phyloP scores from a whole-genome alignment of 202 grass and related monocot genomes.

The Panicum hallii region DNA sequence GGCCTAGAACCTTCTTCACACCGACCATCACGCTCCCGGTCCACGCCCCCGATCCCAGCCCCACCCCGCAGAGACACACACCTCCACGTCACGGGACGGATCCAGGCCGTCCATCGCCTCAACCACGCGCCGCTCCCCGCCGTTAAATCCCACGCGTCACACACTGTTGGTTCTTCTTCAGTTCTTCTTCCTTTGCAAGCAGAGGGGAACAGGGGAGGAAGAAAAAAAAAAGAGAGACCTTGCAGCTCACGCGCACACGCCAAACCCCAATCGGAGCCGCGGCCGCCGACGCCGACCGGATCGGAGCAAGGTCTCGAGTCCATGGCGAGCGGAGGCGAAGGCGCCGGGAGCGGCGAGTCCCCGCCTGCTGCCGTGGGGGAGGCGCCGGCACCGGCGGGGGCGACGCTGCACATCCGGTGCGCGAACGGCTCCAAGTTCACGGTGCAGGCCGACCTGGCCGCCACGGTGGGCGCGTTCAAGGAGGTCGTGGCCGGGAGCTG shows the following conservation, averaged over 20 bases:
- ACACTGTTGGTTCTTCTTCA: neutral
- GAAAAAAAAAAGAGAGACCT: neutral
- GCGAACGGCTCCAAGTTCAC: constrained; percentile 94
- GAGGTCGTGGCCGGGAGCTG: constrained; percentile 68
- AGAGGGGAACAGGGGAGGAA: neutral
- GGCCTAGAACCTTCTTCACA: constrained; percentile 46
- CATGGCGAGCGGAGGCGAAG: constrained; percentile 56
- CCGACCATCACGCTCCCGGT: neutral
- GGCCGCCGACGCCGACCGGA: constrained; percentile 47
- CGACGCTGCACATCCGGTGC: constrained; percentile 78
- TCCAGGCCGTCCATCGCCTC: constrained; percentile 39
- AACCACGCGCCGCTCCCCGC: constrained; percentile 14
- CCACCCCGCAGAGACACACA: constrained; percentile 1
- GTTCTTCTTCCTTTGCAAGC: neutral
- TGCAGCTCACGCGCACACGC: constrained; percentile 46
- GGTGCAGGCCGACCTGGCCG: constrained; percentile 64
- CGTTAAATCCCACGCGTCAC: constrained; percentile 44
- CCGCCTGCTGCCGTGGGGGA: constrained; percentile 27
- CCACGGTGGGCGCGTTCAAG: constrained; percentile 79
- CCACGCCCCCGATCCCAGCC: neutral
- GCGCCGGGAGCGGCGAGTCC: constrained; percentile 54
- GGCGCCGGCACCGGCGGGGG: neutral
- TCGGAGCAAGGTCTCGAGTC: constrained; percentile 47
- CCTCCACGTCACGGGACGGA: constrained; percentile 30
- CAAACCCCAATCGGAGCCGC: constrained; percentile 48